A percentile compares a stretch with the other conserved stretches of the same genome.
These are phyloP conservation scores for Cercophora newfieldiana DNA, from an alignment of 495 filamentous ascomycete species.

Conservation along the genomic window DNA sequence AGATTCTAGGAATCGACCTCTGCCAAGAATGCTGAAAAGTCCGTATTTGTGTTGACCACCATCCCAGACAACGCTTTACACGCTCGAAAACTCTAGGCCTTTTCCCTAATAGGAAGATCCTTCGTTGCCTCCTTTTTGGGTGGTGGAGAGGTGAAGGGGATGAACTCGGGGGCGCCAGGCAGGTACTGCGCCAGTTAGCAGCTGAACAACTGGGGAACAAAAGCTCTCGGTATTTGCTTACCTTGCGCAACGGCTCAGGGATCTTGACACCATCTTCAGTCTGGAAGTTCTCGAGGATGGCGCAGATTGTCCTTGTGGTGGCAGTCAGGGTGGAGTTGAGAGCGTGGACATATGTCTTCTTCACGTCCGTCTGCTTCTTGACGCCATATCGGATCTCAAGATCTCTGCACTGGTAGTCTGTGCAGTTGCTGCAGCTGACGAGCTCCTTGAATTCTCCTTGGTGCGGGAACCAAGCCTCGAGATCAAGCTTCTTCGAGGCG, in stretches of 20 bases:
- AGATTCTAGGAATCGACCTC: background rate
- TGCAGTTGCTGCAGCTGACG: slow-evolving; percentile 89
- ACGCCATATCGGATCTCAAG: slow-evolving; percentile 65
- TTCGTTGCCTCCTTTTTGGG: slow-evolving; percentile 37
- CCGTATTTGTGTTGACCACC: background rate
- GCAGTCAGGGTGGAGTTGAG: slow-evolving; percentile 91
- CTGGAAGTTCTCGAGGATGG: slow-evolving; percentile 95
- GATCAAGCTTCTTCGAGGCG: slow-evolving; percentile 90
- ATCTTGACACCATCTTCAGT: slow-evolving; percentile 83
- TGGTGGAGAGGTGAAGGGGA: slow-evolving; percentile 69
- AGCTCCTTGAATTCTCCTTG: slow-evolving; percentile 92
- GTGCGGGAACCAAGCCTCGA: slow-evolving; percentile 92
- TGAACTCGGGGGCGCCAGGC: slow-evolving; percentile 81
- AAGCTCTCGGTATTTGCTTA: background rate
- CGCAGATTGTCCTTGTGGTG: slow-evolving; percentile 91
- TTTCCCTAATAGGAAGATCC: slow-evolving; percentile 32
- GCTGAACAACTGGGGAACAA: background rate
- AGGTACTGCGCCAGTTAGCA: slow-evolving; percentile 62
- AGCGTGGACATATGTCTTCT: slow-evolving; percentile 92
- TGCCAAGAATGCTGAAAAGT: background rate
- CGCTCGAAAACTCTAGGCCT: background rate
- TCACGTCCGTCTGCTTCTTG: slow-evolving; percentile 51
- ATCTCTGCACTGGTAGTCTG: slow-evolving; percentile 88
- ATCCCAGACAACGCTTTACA: background rate
- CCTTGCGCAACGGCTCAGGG: slow-evolving; percentile 75